Evolutionary conservation across 148 eudicot genomes (phyloP).

Genomic region (Simmondsia chinensis): DNA sequence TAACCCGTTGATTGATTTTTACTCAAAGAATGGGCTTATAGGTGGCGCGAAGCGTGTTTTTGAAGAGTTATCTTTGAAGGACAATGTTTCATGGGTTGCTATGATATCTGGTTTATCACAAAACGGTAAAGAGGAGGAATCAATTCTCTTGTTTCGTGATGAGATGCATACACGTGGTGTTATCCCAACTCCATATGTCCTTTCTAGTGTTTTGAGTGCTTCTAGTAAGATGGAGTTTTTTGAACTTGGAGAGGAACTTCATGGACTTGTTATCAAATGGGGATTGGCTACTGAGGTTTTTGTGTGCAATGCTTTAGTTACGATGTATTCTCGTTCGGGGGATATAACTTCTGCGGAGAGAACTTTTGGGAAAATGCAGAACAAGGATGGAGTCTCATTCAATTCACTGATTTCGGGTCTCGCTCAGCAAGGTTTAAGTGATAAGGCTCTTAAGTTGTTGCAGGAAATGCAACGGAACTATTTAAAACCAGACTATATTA

Average conservation of each 20-base stretch:
- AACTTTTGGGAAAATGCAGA: slow-evolving; percentile 48
- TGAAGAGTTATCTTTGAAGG: slow-evolving; percentile 28
- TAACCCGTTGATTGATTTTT: slow-evolving; percentile 76
- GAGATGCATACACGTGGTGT: slow-evolving; percentile 63
- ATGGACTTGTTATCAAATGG: slow-evolving; percentile 68
- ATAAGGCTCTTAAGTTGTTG: slow-evolving; percentile 49
- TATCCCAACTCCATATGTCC: slow-evolving; percentile 69
- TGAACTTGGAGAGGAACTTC: slow-evolving; percentile 68
- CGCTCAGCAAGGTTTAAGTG: slow-evolving; percentile 54
- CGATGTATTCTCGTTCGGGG: slow-evolving; percentile 60
- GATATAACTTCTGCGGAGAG: slow-evolving; percentile 49
- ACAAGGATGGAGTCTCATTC: slow-evolving; percentile 66
- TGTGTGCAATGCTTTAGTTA: slow-evolving; percentile 71
- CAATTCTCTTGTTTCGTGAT: slow-evolving; percentile 37
- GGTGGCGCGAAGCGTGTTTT: slow-evolving; percentile 49
- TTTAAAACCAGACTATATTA: slow-evolving; percentile 77
- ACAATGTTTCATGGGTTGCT: slow-evolving; percentile 90
- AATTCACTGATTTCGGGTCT: slow-evolving; percentile 89
- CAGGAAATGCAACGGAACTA: slow-evolving; percentile 60
- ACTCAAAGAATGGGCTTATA: slow-evolving; percentile 53
- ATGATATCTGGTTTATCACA: slow-evolving; percentile 84
- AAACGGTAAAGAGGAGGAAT: slow-evolving; percentile 51
- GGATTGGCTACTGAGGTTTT: slow-evolving; percentile 59
- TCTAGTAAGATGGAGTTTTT: slow-evolving; percentile 49
- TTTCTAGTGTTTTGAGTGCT: slow-evolving; percentile 80